Evolutionary conservation across 225 moss, liverwort and hornwort genomes (phyloP).

Genomic region (Anthoceros angustus): DNA sequence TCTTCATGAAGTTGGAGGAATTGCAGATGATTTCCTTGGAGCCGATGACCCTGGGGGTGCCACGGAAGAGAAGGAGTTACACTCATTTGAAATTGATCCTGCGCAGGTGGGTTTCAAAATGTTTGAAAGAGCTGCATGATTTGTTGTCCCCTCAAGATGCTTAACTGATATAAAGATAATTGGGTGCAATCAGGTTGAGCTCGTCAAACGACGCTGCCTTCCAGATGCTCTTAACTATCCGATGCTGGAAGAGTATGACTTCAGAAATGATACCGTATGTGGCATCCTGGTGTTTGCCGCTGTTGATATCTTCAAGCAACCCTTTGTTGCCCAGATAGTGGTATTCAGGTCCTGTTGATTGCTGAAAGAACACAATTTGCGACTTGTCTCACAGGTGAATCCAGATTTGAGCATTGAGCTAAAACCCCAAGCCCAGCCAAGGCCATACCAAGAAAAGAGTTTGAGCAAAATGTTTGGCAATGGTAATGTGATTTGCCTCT

Average conservation of each 20-base stretch:
- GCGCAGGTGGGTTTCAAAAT: constrained; percentile 43
- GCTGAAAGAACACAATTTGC: background rate
- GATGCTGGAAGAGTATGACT: constrained; percentile 99
- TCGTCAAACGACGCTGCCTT: constrained; percentile 94
- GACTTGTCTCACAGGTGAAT: constrained; percentile 53
- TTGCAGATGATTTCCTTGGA: constrained; percentile 56
- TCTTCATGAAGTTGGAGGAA: constrained; percentile 51
- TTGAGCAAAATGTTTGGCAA: constrained; percentile 99
- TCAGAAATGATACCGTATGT: constrained; percentile 89
- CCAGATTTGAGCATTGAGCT: constrained; percentile 79
- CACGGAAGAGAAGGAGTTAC: constrained; percentile 87
- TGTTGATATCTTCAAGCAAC: background rate
- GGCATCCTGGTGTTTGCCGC: background rate
- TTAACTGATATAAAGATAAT: background rate
- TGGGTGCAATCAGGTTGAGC: constrained; percentile 51
- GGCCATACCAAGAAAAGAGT: constrained; percentile 97
- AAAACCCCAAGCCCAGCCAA: constrained; percentile 96
- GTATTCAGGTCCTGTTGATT: background rate
- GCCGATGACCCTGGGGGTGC: constrained; percentile 47
- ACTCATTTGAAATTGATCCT: constrained; percentile 96
- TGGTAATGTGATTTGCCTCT: constrained; percentile 28
- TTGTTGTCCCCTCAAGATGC: background rate
- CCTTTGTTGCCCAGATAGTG: background rate
- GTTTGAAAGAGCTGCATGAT: background rate
- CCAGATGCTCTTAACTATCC: constrained; percentile 92